phyloP scores from a whole-genome alignment of 768 basidiomycete species.

The Lactarius pseudohatsudake region DNA sequence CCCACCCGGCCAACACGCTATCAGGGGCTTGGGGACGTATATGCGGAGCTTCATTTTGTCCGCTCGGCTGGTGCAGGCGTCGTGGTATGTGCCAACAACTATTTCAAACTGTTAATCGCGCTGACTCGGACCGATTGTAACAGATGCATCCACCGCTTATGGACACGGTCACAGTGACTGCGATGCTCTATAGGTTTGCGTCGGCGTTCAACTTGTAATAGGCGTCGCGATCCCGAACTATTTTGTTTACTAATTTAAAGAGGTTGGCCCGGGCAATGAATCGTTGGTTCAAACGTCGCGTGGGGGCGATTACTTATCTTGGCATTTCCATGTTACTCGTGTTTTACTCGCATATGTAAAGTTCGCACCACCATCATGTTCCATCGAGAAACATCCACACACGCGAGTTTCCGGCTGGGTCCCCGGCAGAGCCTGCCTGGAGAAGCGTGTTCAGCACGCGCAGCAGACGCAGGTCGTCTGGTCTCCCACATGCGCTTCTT shows the following conservation, averaged over 20 bases:
- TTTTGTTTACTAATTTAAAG: constrained; percentile 25
- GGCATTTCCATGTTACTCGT: constrained; percentile 25
- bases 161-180: constrained; percentile 83
- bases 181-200: constrained; percentile 84
- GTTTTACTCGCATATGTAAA: constrained; percentile 28
- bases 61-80: constrained; percentile 77
- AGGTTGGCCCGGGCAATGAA: constrained; percentile 25
- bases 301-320: constrained; percentile 30
- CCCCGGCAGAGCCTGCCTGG: constrained; percentile 17
- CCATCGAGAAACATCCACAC: constrained; percentile 25
- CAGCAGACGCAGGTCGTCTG: constrained; percentile 15
- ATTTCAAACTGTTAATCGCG: constrained; percentile 22
- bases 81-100: constrained; percentile 51
- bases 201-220: constrained; percentile 44
- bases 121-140: constrained; percentile 21
- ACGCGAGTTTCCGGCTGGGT: constrained; percentile 18
- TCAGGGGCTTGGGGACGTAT: constrained; percentile 79
- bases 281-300: constrained; percentile 20
- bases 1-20: constrained; percentile 76
- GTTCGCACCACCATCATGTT: constrained; percentile 22
- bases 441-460: constrained; percentile 26
- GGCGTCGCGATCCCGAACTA: constrained; percentile 15
- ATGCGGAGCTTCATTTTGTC: constrained; percentile 82
- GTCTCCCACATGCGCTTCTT: constrained; percentile 21
- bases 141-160: constrained; percentile 88